Conservation (phyloP, 306 rosid species). For the Inga oerstediana region DNA sequence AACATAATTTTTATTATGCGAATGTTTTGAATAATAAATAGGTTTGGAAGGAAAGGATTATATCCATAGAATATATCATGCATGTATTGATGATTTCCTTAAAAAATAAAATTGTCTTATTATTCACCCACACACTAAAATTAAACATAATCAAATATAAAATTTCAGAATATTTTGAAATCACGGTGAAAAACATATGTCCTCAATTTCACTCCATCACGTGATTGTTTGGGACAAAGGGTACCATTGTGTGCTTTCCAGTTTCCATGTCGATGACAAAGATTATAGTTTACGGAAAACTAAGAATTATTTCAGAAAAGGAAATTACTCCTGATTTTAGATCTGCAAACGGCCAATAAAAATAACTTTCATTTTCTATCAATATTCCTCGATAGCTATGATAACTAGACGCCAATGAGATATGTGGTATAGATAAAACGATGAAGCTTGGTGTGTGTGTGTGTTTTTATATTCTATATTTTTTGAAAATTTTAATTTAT, state of each 20-base stretch:
- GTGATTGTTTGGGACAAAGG: background rate
- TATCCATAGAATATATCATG: background rate
- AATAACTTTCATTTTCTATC: background rate
- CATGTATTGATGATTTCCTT: background rate
- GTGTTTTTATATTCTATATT: too few species aligned
- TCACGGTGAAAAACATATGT: background rate
- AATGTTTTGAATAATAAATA: background rate
- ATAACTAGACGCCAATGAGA: background rate
- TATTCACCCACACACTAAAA: background rate
- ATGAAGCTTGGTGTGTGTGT: too few species aligned
- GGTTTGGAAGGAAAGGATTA: background rate
- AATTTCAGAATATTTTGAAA: background rate
- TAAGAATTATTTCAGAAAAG: background rate
- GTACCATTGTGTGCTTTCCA: constrained; percentile 6
- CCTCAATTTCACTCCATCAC: background rate
- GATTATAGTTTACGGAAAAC: background rate
- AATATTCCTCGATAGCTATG: background rate
- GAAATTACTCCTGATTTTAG: background rate
- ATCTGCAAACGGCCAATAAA: background rate
- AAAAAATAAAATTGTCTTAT: background rate
- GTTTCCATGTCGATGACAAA: constrained; percentile 3
- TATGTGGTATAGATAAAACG: background rate
- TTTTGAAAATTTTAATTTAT: background rate
- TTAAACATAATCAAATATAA: background rate
- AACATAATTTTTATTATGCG: too few species aligned